These are phyloP conservation scores for Geotrichum cucujoidarum DNA, from an alignment of 1,139 yeast species.

Conservation along the genomic window DNA sequence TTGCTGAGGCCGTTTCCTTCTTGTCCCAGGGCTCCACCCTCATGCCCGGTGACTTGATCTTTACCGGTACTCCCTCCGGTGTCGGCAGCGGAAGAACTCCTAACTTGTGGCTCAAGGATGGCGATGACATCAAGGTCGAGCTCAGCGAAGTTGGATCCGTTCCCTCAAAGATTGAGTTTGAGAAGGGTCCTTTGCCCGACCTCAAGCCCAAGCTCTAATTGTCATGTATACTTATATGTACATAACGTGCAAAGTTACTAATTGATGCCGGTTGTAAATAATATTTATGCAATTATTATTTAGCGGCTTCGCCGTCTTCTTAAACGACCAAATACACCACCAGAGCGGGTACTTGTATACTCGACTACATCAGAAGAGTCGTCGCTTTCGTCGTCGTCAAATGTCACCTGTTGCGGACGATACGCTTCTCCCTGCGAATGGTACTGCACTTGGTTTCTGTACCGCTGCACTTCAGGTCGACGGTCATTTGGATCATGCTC, in stretches of 20 bases:
- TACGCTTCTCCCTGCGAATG: slow-evolving; percentile 8
- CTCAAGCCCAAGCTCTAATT: slow-evolving; percentile 6
- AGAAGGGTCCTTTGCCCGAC: slow-evolving; percentile 18
- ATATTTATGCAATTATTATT: no score
- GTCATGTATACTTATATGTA: no score
- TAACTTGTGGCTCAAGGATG: slow-evolving; percentile 43
- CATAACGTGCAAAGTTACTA: no score
- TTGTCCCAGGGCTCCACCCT: slow-evolving; percentile 50
- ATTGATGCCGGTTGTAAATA: no score
- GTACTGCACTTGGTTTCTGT: slow-evolving; percentile 15
- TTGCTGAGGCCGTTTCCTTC: slow-evolving; percentile 44
- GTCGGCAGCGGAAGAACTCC: slow-evolving; percentile 47
- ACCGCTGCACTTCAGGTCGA: slow-evolving; percentile 14
- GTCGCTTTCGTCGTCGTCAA: background rate
- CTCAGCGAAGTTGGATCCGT: slow-evolving; percentile 46
- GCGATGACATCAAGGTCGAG: slow-evolving; percentile 44
- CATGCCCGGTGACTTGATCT: slow-evolving; percentile 47
- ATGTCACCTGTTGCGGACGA: background rate
- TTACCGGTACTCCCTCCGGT: slow-evolving; percentile 54
- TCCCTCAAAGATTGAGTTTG: slow-evolving; percentile 38
- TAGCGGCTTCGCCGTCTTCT: no score
- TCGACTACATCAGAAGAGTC: background rate
- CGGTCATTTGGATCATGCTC: slow-evolving; percentile 11
- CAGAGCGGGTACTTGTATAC: background rate
- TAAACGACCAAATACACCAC: background rate